Conservation (phyloP, 352 stramenopile species). For the Globisporangium megalacanthum region DNA sequence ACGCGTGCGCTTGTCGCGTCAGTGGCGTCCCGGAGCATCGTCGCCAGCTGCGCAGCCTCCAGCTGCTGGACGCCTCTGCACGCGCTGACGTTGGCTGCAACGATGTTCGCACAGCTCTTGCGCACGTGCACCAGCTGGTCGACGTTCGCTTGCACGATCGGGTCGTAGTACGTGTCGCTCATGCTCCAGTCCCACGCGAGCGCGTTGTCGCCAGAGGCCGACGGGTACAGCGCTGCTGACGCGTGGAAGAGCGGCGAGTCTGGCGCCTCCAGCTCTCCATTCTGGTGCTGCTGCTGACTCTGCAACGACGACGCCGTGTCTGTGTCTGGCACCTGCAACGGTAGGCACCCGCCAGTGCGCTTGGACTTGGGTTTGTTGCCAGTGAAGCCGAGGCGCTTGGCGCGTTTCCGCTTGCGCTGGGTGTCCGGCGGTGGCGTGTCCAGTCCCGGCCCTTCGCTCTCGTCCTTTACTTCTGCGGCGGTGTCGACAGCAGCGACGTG, state of each 20-base stretch:
- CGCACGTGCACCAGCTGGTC: constrained; percentile 46
- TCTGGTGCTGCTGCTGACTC: constrained; percentile 19
- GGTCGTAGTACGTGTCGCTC: constrained; percentile 51
- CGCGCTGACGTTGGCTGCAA: constrained; percentile 35
- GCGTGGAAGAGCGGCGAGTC: constrained; percentile 39
- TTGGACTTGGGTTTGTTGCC: constrained; percentile 15
- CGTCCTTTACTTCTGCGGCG: background rate
- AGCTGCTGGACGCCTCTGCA: constrained; percentile 16
- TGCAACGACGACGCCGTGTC: constrained; percentile 3
- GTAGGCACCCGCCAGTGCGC: constrained; percentile 9
- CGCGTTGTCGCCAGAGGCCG: constrained; percentile 25
- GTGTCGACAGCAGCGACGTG: background rate
- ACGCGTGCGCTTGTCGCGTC: constrained; percentile 20
- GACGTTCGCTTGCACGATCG: constrained; percentile 40
- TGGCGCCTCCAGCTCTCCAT: constrained; percentile 13
- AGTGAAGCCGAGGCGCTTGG: constrained; percentile 36
- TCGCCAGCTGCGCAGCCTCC: constrained; percentile 35
- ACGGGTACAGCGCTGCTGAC: constrained; percentile 36
- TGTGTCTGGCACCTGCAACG: constrained; percentile 16
- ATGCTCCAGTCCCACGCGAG: constrained; percentile 59
- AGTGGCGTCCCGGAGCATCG: constrained; percentile 39
- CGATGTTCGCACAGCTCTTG: constrained; percentile 45
- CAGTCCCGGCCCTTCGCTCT: background rate
- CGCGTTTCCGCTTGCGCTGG: constrained; percentile 35
- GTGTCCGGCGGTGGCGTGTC: constrained; percentile 1